These are phyloP conservation scores for Geosmithia morbida DNA, from an alignment of 2,329 filamentous ascomycete species.

Conservation along the genomic window DNA sequence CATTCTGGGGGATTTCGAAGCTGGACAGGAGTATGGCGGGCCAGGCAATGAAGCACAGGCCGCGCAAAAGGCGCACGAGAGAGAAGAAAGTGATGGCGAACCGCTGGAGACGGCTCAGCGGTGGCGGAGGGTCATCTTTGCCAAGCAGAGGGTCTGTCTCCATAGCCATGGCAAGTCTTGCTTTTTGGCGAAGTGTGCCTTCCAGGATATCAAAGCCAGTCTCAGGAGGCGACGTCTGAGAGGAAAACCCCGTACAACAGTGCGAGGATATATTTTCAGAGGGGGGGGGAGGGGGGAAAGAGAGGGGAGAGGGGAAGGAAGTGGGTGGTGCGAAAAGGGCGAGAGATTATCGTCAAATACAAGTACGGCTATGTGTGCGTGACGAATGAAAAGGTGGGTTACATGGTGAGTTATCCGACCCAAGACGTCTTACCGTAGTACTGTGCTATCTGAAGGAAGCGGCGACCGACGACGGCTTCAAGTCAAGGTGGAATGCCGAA, in stretches of 20 bases:
- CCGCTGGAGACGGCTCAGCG: constrained; percentile 8
- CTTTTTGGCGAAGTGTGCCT: background rate
- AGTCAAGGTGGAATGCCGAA: background rate
- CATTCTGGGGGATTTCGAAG: constrained; percentile 12
- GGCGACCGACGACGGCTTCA: background rate
- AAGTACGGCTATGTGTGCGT: background rate
- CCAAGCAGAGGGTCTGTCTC: constrained; percentile 1
- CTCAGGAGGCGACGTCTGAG: background rate
- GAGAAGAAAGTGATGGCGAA: constrained; percentile 10
- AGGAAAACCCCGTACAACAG: too few species aligned
- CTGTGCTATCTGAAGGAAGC: too few species aligned
- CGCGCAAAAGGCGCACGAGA: constrained; percentile 12
- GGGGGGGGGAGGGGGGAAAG: background rate
- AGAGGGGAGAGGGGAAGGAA: background rate
- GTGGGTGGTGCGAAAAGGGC: too few species aligned
- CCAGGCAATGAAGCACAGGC: constrained; percentile 12
- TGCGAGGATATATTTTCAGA: background rate
- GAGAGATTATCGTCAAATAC: background rate
- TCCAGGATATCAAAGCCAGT: background rate
- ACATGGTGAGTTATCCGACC: background rate
- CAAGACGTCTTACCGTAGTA: too few species aligned
- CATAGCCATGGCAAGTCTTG: background rate
- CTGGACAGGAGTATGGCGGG: constrained; percentile 13
- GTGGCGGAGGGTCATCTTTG: background rate
- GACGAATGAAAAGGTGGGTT: background rate